These are phyloP conservation scores for Mychonastes homosphaera DNA, from an alignment of 139 green algal species.

Conservation along the genomic window DNA sequence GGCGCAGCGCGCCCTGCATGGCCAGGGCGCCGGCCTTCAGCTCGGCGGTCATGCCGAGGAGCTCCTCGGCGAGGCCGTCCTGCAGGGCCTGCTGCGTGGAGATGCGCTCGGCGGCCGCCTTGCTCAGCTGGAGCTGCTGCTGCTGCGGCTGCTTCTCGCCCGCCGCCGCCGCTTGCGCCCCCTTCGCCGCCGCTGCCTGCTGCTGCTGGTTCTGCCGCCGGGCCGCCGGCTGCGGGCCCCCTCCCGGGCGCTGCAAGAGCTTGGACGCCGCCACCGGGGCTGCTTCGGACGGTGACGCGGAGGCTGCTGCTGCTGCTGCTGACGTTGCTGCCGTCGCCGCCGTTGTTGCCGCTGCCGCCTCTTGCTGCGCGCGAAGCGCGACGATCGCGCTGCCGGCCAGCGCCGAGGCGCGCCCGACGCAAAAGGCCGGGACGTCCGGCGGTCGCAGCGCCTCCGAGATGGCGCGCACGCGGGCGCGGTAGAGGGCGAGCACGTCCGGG, in stretches of 20 bases:
- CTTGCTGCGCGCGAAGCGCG: slow-evolving; percentile 1
- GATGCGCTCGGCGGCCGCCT: not conserved
- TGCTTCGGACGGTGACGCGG: too few species aligned
- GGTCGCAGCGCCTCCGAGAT: slow-evolving; percentile 4
- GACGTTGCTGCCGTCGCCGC: not conserved
- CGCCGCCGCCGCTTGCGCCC: not conserved
- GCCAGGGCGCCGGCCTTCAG: slow-evolving; percentile 24
- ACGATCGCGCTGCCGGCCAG: not conserved
- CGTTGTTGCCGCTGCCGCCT: not conserved
- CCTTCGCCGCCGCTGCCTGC: not conserved
- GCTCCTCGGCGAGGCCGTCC: slow-evolving; percentile 27
- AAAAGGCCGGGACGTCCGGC: not conserved
- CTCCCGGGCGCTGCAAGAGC: not conserved
- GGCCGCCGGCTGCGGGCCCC: not conserved
- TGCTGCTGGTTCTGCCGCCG: slow-evolving; percentile 4
- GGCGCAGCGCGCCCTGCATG: slow-evolving; percentile 18
- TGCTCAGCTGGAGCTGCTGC: slow-evolving; percentile 11
- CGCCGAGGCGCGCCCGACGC: not conserved
- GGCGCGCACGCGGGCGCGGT: not conserved
- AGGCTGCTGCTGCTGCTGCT: slow-evolving; percentile 1
- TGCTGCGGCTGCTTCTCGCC: not conserved
- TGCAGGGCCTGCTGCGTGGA: slow-evolving; percentile 23
- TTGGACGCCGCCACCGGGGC: too few species aligned
- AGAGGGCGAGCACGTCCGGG: slow-evolving; percentile 8
- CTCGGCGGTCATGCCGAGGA: slow-evolving; percentile 24